phyloP scores from a whole-genome alignment of 371 early-diverging fungal genomes.

The Mortierella sp. region DNA sequence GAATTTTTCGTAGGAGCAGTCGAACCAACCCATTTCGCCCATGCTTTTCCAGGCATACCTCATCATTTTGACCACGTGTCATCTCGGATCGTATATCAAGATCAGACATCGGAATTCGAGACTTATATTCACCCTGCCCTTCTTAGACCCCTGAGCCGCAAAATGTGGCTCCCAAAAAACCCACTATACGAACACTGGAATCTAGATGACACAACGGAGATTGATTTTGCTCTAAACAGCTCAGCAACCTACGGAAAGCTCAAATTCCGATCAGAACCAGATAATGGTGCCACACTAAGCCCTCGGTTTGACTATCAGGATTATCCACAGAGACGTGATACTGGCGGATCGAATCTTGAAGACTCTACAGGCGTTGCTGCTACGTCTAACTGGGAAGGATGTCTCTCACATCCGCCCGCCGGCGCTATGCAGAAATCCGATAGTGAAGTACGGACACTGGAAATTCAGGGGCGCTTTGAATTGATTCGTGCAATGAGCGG shows the following conservation, averaged over 20 bases:
- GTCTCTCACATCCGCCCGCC: slow-evolving; percentile 27
- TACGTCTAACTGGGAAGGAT: slow-evolving; percentile 48
- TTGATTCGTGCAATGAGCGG: not conserved
- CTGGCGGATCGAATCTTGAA: slow-evolving; percentile 22
- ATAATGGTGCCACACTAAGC: slow-evolving; percentile 10
- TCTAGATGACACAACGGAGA: slow-evolving; percentile 52
- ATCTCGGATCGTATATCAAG: slow-evolving; percentile 37
- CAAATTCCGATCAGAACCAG: slow-evolving; percentile 14
- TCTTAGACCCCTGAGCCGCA: slow-evolving; percentile 55
- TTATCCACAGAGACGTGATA: slow-evolving; percentile 17
- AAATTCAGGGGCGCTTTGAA: not conserved
- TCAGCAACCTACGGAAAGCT: slow-evolving; percentile 21
- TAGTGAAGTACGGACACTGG: not conserved
- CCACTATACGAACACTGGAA: slow-evolving; percentile 53
- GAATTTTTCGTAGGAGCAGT: slow-evolving; percentile 23
- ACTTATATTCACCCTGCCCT: slow-evolving; percentile 60
- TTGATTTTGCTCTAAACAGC: slow-evolving; percentile 52
- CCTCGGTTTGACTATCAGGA: not conserved
- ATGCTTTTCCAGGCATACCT: slow-evolving; percentile 14
- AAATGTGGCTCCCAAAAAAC: slow-evolving; percentile 59
- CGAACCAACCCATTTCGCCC: slow-evolving; percentile 1
- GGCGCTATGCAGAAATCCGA: not conserved
- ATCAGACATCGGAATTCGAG: slow-evolving; percentile 52
- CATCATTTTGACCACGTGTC: slow-evolving; percentile 45
- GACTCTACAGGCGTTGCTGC: slow-evolving; percentile 15